These are phyloP conservation scores for Rhodotorula glutinis DNA, from an alignment of 1,284 basidiomycete species.

Conservation along the genomic window DNA sequence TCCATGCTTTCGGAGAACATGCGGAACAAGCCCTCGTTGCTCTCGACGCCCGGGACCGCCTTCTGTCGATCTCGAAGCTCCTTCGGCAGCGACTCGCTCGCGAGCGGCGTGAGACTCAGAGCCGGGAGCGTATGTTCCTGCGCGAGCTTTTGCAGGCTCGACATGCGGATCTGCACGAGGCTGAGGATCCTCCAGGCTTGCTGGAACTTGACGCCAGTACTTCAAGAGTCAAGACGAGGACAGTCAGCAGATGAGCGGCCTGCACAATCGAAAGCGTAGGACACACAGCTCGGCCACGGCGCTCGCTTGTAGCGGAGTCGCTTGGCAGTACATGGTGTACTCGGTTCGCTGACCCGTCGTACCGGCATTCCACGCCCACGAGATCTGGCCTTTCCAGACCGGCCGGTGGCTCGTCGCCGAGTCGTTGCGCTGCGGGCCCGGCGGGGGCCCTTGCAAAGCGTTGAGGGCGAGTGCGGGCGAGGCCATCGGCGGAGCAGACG, in stretches of 20 bases:
- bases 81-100: conserved; percentile 21
- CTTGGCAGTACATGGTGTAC: conserved; percentile 28
- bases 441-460: not conserved
- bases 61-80: conserved; percentile 25
- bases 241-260: not conserved
- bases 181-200: conserved; percentile 18
- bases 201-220: conserved; percentile 26
- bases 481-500: not conserved
- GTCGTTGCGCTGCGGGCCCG: conserved; percentile 9
- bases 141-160: conserved; percentile 28
- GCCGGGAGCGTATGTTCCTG: conserved; percentile 28
- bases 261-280: too few species aligned
- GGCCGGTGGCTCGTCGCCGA: conserved; percentile 3
- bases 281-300: conserved; percentile 30
- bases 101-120: conserved; percentile 19
- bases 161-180: conserved; percentile 27
- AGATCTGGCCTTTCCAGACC: conserved; percentile 32
- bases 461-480: not conserved
- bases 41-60: conserved; percentile 13
- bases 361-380: conserved; percentile 16
- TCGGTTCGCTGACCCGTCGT: conserved; percentile 15
- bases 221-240: not conserved
- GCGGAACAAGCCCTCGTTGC: conserved; percentile 81
- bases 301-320: conserved; percentile 27
- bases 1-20: conserved; percentile 48